These are phyloP conservation scores for Plectosphaerella plurivora DNA, from an alignment of 2,329 filamentous ascomycete genomes.

Conservation along the genomic window DNA sequence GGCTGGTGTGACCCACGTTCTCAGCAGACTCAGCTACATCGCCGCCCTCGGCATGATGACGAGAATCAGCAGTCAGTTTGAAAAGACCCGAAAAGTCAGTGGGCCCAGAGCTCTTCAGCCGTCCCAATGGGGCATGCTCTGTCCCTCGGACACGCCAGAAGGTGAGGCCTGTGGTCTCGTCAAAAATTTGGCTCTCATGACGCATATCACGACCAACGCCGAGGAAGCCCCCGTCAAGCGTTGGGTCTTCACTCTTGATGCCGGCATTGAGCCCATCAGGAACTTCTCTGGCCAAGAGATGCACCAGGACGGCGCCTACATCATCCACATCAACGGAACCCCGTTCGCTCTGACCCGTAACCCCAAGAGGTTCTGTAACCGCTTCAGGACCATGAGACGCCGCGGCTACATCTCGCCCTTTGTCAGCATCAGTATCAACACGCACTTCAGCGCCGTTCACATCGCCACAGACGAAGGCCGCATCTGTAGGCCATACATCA, in stretches of 20 bases:
- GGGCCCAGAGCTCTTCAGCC: conserved; percentile 94
- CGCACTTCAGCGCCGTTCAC: conserved; percentile 85
- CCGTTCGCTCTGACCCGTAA: conserved; percentile 82
- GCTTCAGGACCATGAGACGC: conserved; percentile 81
- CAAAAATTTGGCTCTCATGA: conserved; percentile 98
- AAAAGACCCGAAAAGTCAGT: conserved; percentile 95
- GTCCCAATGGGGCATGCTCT: conserved; percentile 98
- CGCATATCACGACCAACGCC: conserved; percentile 95
- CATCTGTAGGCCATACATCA: conserved; percentile 92
- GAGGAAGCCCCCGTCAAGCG: conserved; percentile 87
- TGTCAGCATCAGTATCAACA: conserved; percentile 93
- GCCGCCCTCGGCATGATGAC: conserved; percentile 99
- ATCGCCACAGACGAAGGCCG: conserved; percentile 96
- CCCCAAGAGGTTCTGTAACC: conserved; percentile 80
- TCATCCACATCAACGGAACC: conserved; percentile 94
- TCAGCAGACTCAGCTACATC: conserved; percentile 95
- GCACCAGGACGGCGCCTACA: conserved; percentile 77
- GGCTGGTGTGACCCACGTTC: conserved; percentile 91
- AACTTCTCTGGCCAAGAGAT: conserved; percentile 74
- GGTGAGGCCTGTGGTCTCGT: conserved; percentile 97
- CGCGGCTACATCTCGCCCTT: conserved; percentile 93
- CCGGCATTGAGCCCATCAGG: conserved; percentile 74
- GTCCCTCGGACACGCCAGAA: conserved; percentile 95
- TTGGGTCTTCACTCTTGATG: conserved; percentile 81
- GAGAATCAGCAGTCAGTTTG: conserved; percentile 94